phyloP scores from a whole-genome alignment of 768 basidiomycete genomes.

The Boletus edulis region DNA sequence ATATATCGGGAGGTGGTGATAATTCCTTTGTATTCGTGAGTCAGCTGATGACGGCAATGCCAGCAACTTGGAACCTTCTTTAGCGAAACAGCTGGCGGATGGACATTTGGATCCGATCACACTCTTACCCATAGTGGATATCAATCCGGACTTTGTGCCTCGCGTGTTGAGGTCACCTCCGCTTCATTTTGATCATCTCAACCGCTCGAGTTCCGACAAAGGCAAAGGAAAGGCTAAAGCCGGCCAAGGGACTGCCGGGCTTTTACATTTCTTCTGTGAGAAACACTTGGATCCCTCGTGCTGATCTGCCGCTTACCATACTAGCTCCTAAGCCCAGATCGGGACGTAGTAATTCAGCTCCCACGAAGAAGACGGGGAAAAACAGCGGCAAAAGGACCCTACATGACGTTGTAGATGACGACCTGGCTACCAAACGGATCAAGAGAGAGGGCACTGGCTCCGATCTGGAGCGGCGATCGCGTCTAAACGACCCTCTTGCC shows the following conservation, averaged over 20 bases:
- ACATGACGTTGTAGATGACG: conserved; percentile 66
- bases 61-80: conserved; percentile 60
- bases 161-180: conserved; percentile 45
- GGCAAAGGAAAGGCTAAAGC: conserved; percentile 46
- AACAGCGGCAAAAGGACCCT: conserved; percentile 77
- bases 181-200: conserved; percentile 27
- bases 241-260: conserved; percentile 30
- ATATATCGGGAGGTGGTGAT: conserved; percentile 63
- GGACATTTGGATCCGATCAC: conserved; percentile 75
- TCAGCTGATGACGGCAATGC: conserved; percentile 9
- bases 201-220: conserved; percentile 32
- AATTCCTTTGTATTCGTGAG: background rate
- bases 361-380: conserved; percentile 42
- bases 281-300: conserved; percentile 31
- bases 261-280: conserved; percentile 67
- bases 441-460: conserved; percentile 20
- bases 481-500: conserved; percentile 11
- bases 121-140: conserved; percentile 70
- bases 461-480: conserved; percentile 31
- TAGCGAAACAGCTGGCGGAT: conserved; percentile 64
- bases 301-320: conserved; percentile 36
- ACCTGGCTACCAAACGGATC: conserved; percentile 52
- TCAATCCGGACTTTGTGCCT: conserved; percentile 65
- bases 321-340: conserved; percentile 26
- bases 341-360: conserved; percentile 27